phyloP scores from a whole-genome alignment of 2,329 filamentous ascomycete genomes.

The Aspergillus hiratsukae region DNA sequence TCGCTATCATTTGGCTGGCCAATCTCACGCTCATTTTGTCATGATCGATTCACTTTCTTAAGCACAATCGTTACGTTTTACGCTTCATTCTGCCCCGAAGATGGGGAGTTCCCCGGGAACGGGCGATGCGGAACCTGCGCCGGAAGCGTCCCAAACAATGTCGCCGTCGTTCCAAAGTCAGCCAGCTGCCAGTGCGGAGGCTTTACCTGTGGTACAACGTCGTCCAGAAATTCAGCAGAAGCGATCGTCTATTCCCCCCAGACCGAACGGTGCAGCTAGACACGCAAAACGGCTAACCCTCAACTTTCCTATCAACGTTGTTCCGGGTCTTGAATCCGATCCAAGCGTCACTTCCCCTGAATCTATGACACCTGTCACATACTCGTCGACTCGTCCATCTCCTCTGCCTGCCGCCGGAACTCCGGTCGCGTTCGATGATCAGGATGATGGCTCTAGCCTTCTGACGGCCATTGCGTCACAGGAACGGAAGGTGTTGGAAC shows the following conservation, averaged over 20 bases:
- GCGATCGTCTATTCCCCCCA: slow-evolving; percentile 30
- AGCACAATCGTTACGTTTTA: slow-evolving; percentile 1
- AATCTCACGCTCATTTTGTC: background rate
- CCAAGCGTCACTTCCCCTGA: slow-evolving; percentile 25
- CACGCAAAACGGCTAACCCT: slow-evolving; percentile 44
- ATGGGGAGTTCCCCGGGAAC: slow-evolving; percentile 32
- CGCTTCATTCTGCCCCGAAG: slow-evolving; percentile 24
- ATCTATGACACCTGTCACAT: slow-evolving; percentile 30
- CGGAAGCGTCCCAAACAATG: slow-evolving; percentile 27
- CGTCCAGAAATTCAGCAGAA: slow-evolving; percentile 22
- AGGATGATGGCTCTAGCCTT: slow-evolving; percentile 60
- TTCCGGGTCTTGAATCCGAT: slow-evolving; percentile 20
- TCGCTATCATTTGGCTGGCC: background rate
- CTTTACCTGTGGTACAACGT: background rate
- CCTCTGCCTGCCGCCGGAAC: slow-evolving; percentile 24
- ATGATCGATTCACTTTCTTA: slow-evolving; percentile 8
- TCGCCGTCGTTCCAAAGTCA: slow-evolving; percentile 6
- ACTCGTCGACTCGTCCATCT: slow-evolving; percentile 30
- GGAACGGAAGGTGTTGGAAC: slow-evolving; percentile 82
- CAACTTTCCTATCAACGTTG: slow-evolving; percentile 44
- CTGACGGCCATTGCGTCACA: slow-evolving; percentile 88
- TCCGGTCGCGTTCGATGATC: slow-evolving; percentile 25
- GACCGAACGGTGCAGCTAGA: slow-evolving; percentile 32
- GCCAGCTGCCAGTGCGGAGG: background rate
- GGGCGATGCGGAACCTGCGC: slow-evolving; percentile 24